Base-by-base conservation (phyloP, 2,329 filamentous ascomycete genomes). In the Fusarium austroafricanum region DNA sequence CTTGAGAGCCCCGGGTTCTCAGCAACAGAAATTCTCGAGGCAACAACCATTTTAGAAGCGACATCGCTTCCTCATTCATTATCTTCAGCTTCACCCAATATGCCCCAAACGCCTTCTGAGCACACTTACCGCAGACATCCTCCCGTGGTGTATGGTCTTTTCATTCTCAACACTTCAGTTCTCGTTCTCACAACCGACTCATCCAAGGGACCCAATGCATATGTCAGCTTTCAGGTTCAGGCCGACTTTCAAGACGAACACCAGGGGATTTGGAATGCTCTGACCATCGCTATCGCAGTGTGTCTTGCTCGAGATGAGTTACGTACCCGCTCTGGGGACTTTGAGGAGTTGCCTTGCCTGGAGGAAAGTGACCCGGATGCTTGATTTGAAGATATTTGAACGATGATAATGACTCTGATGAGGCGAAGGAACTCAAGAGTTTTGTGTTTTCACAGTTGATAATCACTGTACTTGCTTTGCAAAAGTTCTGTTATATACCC, bases 241-340 rank as follows among this genome's bases (percentile, higher is more conserved):
- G 71, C 78, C 21, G 74, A 81, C 44, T 81, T 83, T 43, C 72
- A 75, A 51, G 76, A 81, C 42, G 72, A 72, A 12, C 72, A 76
- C 18, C 80, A 83, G 67, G 78, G 80, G 52, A 76, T 83, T 21
- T 83, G 81, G 81, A 83, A 83, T 64, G 81, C 80, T 3, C 67
- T 83, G 37, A 83, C 81, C 6, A 54, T 81, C 11, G 81, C 80
- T 10, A 75, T 81, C 21, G 76, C 76, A 12, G 75, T 77, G 3
- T 83, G 81, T 53, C 65, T 79, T 53, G 81, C 81, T 6, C 75
- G 81, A 15, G 80, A 83, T 46, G 78, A 81, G 53, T 71, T 82
- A 54, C 78, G 76, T 44, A 56, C 68, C 9, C 72, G 79, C 42
- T 47, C 67, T 20, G 71, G 71, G 3, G 78, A 81, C 61, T 82